Evolutionary conservation across 345 rosid species (phyloP).

Genomic region (Gossypium herbaceum): DNA sequence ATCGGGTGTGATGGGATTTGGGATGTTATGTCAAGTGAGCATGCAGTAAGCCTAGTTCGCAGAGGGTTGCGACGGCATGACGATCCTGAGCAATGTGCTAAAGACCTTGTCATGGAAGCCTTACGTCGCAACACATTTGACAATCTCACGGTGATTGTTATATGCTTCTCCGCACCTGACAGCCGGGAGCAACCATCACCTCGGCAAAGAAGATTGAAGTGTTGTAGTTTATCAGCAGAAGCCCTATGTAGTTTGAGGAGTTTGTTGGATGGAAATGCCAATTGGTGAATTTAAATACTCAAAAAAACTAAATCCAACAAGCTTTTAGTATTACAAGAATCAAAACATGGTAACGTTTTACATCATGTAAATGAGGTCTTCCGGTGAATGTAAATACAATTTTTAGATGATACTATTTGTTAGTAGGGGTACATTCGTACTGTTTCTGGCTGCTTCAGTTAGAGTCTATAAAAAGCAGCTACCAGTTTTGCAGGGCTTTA

Average conservation of each 20-base stretch:
- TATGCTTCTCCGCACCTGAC: conserved; percentile 54
- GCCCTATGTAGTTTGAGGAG: conserved; percentile 60
- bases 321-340: background rate
- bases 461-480: conserved; percentile 32
- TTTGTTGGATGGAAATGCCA: conserved; percentile 42
- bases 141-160: conserved; percentile 71
- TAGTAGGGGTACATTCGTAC: background rate
- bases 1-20: conserved; percentile 89
- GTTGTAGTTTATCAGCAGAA: conserved; percentile 61
- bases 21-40: conserved; percentile 88
- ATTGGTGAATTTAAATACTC: conserved; percentile 23
- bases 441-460: conserved; percentile 42
- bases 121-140: conserved; percentile 51
- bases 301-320: background rate
- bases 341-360: background rate
- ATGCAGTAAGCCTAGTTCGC: conserved; percentile 60
- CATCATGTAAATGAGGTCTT: background rate
- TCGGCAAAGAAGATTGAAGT: conserved; percentile 40
- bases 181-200: conserved; percentile 32
- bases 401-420: background rate
- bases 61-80: conserved; percentile 56
- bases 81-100: conserved; percentile 65
- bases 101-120: conserved; percentile 79
- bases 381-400: background rate
- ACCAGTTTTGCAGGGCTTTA: conserved; percentile 30